A percentile compares a stretch with the other conserved stretches of the same genome.
Evolutionary conservation across 768 basidiomycete genomes (phyloP).

Genomic region (Tricholoma sp.): DNA sequence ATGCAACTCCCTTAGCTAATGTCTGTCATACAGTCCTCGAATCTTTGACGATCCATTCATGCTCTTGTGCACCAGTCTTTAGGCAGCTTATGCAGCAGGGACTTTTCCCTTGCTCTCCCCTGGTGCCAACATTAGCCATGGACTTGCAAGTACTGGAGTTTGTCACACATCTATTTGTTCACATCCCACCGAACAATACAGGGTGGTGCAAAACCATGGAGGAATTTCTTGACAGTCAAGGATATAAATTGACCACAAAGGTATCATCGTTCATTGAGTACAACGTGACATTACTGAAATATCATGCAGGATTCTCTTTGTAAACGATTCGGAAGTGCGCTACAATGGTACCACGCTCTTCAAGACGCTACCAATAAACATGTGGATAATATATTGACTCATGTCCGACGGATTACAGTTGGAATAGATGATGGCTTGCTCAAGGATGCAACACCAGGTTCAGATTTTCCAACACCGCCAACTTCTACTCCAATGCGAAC

Average conservation of each 20-base stretch:
- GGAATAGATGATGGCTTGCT: no score
- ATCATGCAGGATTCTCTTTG: no score
- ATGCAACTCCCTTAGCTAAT: background rate
- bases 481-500: no score
- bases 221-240: constrained; percentile 16
- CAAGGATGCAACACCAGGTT: background rate
- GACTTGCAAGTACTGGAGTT: no score
- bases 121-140: no score
- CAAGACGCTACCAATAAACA: constrained; percentile 6
- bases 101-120: constrained; percentile 25
- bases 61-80: constrained; percentile 13
- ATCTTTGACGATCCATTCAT: constrained; percentile 9
- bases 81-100: constrained; percentile 19
- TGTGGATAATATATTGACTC: no score
- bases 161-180: constrained; percentile 23
- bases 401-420: no score
- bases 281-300: constrained; percentile 10
- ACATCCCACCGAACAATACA: constrained; percentile 22
- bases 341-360: constrained; percentile 22
- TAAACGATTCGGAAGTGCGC: constrained; percentile 23
- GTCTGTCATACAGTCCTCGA: no score
- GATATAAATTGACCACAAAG: constrained; percentile 13
- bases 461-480: background rate
- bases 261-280: constrained; percentile 4
- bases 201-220: constrained; percentile 25